Evolutionary conservation across 768 basidiomycete genomes (phyloP), one percentile per base, ranked within the genome.

Genomic region (Pleurotus citrinopileatus): DNA sequence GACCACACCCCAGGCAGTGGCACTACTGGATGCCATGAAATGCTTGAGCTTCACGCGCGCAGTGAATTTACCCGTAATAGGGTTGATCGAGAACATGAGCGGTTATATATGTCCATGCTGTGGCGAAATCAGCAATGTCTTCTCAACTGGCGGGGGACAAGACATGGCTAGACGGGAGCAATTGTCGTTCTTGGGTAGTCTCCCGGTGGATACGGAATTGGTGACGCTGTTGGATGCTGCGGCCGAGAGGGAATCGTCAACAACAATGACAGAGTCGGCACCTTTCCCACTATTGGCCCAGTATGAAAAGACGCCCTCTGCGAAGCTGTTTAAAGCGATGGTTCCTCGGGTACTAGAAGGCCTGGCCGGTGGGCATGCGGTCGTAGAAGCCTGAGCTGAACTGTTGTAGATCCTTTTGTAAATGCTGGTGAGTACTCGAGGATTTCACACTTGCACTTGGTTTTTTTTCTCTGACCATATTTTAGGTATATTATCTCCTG

Each of bases 51-150:
- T 99, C 72, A 91, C 95, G 12, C 89, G 89, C 15, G 82, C 91
- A 7, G 89, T 94, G 59, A 80, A 82, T 47, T 75, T 98, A 10
- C 94, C 89, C 12, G 86, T 99, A 29, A 73, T 96, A 53, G 97
- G 97, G 7, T 69, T 99, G 46, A 86, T 99, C 61, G 97, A 98
- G 67, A 99, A 98, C 72, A 98, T 98, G 97, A 91, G 92, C 59
- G 97, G 97, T 46, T 98, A 97, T 71, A 90, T 89, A 17, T 98
- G 96, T 65, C 97, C 97, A 42, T 97, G 95, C 66, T 98, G 97
- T 66, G 92, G 92, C 13, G 95, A 98, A 68, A 76, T 98, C 60
- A 92, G 86, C 74, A 92, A 96, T 67, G 83, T 97, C 52, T 99
- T 98, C 68, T 97, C 94, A 6, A 88, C 85, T 3, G 94, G 94